phyloP scores from a whole-genome alignment of 495 filamentous ascomycete genomes.

The Peziza echinospora region DNA sequence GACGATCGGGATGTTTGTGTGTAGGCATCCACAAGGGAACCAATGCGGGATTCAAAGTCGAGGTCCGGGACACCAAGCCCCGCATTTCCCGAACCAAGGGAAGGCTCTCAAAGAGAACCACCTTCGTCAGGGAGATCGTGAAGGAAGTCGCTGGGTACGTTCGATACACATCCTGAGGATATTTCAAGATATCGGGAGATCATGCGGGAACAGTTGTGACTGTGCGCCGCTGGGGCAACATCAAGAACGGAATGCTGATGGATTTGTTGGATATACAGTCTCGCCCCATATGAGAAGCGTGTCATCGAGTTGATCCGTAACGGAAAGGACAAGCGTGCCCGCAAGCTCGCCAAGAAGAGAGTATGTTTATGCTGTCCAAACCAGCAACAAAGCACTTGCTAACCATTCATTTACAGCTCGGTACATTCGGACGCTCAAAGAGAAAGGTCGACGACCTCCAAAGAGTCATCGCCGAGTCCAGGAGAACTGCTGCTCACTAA shows the following conservation, averaged over 20 bases:
- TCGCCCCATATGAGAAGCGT: constrained; percentile 92
- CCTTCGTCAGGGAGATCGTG: constrained; percentile 83
- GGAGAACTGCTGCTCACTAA: constrained; percentile 34
- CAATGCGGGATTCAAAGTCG: constrained; percentile 90
- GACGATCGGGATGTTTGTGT: constrained; percentile 3
- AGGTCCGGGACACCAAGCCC: constrained; percentile 61
- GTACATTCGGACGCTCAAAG: constrained; percentile 94
- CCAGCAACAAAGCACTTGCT: neutral
- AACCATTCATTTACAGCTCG: constrained; percentile 35
- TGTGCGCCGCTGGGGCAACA: neutral
- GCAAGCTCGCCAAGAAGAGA: constrained; percentile 98
- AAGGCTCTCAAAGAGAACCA: constrained; percentile 73
- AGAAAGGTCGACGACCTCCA: constrained; percentile 96
- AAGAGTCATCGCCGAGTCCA: constrained; percentile 88
- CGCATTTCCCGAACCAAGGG: constrained; percentile 79
- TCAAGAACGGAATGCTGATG: neutral
- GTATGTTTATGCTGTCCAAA: constrained; percentile 35
- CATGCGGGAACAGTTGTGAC: neutral
- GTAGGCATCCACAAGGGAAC: constrained; percentile 54
- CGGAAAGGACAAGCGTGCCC: constrained; percentile 95
- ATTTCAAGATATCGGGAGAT: neutral
- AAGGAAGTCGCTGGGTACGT: constrained; percentile 81
- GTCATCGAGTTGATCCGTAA: constrained; percentile 97
- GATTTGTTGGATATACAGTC: constrained; percentile 22
- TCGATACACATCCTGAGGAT: neutral